A percentile compares a stretch with the other conserved stretches of the same genome.
These are phyloP conservation scores for Aspergillus fumigatiaffinis DNA, from an alignment of 2,329 filamentous ascomycete genomes.

Conservation along the genomic window DNA sequence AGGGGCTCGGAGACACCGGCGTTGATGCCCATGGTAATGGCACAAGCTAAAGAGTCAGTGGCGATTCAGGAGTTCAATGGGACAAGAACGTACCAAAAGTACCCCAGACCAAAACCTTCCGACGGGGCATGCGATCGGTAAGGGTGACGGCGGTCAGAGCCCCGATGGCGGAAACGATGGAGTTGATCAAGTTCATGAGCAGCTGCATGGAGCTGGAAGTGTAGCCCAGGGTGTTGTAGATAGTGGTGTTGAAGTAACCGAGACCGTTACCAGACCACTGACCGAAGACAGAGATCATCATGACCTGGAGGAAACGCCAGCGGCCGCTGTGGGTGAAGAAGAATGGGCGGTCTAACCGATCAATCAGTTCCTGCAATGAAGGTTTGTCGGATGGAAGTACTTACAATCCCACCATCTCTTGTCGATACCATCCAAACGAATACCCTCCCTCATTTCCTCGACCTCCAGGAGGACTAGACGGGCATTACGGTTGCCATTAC, in stretches of 20 bases:
- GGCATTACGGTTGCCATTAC: slow-evolving; percentile 23
- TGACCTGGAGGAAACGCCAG: slow-evolving; percentile 47
- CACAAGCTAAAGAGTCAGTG: slow-evolving; percentile 26
- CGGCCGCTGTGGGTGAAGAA: slow-evolving; percentile 44
- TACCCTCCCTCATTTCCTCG: slow-evolving; percentile 34
- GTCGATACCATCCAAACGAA: slow-evolving; percentile 45
- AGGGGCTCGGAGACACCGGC: slow-evolving; percentile 42
- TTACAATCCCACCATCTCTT: slow-evolving; percentile 48
- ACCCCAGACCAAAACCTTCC: slow-evolving; percentile 44
- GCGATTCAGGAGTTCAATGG: background rate
- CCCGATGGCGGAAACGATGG: slow-evolving; percentile 44
- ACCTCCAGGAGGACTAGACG: slow-evolving; percentile 24
- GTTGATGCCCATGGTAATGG: slow-evolving; percentile 43
- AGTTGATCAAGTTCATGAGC: slow-evolving; percentile 48
- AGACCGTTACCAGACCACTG: slow-evolving; percentile 52
- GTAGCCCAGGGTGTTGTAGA: slow-evolving; percentile 37
- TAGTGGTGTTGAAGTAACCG: slow-evolving; percentile 50
- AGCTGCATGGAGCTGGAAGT: slow-evolving; percentile 34
- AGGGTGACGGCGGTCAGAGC: slow-evolving; percentile 43
- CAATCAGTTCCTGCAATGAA: background rate
- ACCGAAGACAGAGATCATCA: slow-evolving; percentile 51
- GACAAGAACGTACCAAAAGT: slow-evolving; percentile 29
- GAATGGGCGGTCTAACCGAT: slow-evolving; percentile 41
- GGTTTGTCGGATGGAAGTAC: slow-evolving; percentile 7
- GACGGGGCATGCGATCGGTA: slow-evolving; percentile 47